A percentile compares a stretch with the other conserved stretches of the same genome.
Evolutionary conservation across 2,329 filamentous ascomycete species (phyloP).

Genomic region (Aspergillus luchuensis): DNA sequence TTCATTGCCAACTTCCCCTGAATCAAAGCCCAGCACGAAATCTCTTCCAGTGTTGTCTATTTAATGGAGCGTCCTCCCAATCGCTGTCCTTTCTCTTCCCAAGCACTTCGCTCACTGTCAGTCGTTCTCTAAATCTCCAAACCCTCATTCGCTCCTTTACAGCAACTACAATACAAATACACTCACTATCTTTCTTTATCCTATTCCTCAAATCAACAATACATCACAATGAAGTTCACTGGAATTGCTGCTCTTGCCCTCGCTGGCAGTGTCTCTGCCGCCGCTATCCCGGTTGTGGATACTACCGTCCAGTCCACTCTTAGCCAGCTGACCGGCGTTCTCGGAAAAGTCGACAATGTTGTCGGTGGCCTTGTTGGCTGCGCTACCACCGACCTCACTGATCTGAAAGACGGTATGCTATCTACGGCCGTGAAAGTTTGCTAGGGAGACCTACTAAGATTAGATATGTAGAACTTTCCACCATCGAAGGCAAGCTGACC

Average conservation of each 20-base stretch:
- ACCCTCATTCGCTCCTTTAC: slow-evolving; percentile 16
- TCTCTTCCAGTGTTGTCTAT: slow-evolving; percentile 21
- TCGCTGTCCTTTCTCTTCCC: slow-evolving; percentile 12
- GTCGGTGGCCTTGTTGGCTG: slow-evolving; percentile 16
- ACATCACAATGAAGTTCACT: slow-evolving; percentile 41
- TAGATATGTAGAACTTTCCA: slow-evolving; percentile 11
- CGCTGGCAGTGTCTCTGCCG: slow-evolving; percentile 32
- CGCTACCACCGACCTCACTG: slow-evolving; percentile 10
- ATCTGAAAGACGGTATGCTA: slow-evolving; percentile 15
- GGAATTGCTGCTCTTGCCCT: slow-evolving; percentile 35
- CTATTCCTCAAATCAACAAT: slow-evolving; percentile 5
- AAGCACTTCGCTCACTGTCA: slow-evolving; percentile 22
- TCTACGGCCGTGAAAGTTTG: neutral
- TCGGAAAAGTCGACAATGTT: slow-evolving; percentile 22
- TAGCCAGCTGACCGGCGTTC: slow-evolving; percentile 17
- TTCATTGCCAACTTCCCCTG: slow-evolving; percentile 17
- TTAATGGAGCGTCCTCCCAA: slow-evolving; percentile 21
- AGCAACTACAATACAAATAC: slow-evolving; percentile 18
- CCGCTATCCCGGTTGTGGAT: slow-evolving; percentile 28
- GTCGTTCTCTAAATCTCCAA: slow-evolving; percentile 24
- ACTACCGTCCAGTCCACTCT: slow-evolving; percentile 15
- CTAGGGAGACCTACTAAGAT: neutral
- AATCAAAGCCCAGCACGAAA: neutral
- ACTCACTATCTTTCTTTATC: slow-evolving; percentile 25
- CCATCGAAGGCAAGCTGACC: slow-evolving; percentile 19